Conservation (phyloP, 306 rosid genomes). For the Vachellia pachyceras region DNA sequence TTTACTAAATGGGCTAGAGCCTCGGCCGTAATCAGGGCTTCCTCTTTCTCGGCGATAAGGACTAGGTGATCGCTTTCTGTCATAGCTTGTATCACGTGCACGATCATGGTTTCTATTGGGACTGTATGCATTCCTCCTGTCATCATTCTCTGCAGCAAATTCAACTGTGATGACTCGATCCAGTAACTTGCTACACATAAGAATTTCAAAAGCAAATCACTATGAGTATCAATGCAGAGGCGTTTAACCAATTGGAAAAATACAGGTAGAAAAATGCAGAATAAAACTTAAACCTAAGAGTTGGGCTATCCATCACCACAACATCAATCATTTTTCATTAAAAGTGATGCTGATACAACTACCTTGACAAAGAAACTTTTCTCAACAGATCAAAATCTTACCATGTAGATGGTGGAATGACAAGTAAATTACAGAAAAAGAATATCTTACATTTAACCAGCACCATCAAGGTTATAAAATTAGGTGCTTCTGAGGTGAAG, state of each 20-base stretch:
- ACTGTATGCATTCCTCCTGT: constrained; percentile 75
- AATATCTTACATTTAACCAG: background rate
- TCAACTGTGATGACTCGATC: constrained; percentile 97
- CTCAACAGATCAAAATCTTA: constrained; percentile 11
- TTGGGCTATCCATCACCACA: constrained; percentile 11
- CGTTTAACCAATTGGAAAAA: constrained; percentile 18
- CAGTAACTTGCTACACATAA: constrained; percentile 79
- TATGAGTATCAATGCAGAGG: constrained; percentile 3
- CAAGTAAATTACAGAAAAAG: background rate
- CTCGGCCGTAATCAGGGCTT: constrained; percentile 98
- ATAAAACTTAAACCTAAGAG: background rate
- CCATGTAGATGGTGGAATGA: background rate
- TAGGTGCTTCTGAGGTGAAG: constrained; percentile 1
- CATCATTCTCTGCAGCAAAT: constrained; percentile 86
- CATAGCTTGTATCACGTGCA: constrained; percentile 67
- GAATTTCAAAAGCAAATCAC: constrained; percentile 32
- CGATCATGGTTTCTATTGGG: constrained; percentile 80
- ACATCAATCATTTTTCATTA: background rate
- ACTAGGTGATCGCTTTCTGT: constrained; percentile 89
- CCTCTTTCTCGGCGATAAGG: constrained; percentile 89
- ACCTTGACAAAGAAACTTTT: constrained; percentile 13
- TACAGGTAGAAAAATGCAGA: background rate
- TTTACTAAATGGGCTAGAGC: constrained; percentile 67
- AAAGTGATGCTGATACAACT: background rate
- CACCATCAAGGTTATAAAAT: background rate